phyloP scores from a whole-genome alignment of 2,329 filamentous ascomycete species.

The Diaporthe citrichinensis region DNA sequence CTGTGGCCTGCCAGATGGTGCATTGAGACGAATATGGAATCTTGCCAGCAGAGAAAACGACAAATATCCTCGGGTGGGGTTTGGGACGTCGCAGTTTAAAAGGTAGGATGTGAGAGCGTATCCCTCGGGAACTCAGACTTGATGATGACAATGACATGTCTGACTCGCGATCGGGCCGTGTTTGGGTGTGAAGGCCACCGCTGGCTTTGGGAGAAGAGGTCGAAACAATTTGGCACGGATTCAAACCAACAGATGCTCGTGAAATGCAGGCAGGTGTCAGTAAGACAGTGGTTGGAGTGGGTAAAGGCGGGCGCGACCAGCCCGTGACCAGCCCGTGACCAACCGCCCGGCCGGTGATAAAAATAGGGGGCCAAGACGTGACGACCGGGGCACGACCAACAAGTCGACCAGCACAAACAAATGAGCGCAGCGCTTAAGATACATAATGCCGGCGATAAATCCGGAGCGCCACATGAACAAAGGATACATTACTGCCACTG shows the following conservation, averaged over 20 bases:
- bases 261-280: background rate
- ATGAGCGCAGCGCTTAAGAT: conserved; percentile 5
- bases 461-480: background rate
- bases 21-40: background rate
- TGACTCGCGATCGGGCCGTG: background rate
- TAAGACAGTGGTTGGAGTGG: background rate
- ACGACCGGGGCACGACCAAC: background rate
- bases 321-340: background rate
- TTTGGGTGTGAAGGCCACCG: background rate
- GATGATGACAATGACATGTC: background rate
- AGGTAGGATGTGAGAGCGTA: background rate
- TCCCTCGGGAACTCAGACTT: background rate
- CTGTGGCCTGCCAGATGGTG: background rate
- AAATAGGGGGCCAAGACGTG: conserved; percentile 18
- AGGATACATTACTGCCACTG: background rate
- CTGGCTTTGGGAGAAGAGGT: background rate
- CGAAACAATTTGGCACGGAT: background rate
- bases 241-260: background rate
- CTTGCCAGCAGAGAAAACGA: background rate
- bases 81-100: background rate
- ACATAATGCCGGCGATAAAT: background rate
- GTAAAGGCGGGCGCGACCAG: conserved; percentile 1
- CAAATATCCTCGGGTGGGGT: background rate
- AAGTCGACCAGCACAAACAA: conserved; percentile 3
- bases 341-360: conserved; percentile 15